Evolutionary conservation across 163 green algal species (phyloP), one percentile per base, ranked within the genome.

Genomic region (Chloroidium sp.): DNA sequence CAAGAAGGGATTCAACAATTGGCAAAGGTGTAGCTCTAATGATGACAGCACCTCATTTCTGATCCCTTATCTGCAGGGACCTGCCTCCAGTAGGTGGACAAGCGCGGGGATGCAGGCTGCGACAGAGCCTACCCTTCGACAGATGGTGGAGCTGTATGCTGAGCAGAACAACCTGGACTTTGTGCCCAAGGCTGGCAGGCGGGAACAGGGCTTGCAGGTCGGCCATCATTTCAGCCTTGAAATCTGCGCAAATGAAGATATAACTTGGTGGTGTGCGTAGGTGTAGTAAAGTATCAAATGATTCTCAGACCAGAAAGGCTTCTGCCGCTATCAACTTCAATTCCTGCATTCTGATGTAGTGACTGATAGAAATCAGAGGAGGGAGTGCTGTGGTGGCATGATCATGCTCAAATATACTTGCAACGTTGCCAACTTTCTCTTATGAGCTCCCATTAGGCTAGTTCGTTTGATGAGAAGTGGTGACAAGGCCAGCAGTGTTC

Each of bases 101-200:
- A 36, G 36, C 36, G 36, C 79, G 62, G 67, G 74, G 3, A 84
- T 79, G 62, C 76, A 69, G 13, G 62, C 60, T 72, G 81, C 67
- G 2, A 79, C 76, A 61, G 89, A 92, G 64, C 83, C 91, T n/a
- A 94, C 88, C 0, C 83, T 99, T 75, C 90, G 91, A 69, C 93
- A 98, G 69, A 85, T 98, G 58, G 88, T 99, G 69, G 89, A 94
- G 85, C 76, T 81, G 1, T 98, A 93, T 86, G 95, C 95, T 3
- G 87, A 91, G 64, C 92, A 98, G 78, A 84, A 92, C 57, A 90
- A 92, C 36, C 69, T 99, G 1, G 85, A 91, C 75, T 98, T 99
- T 79, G 74, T 98, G 84, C 95, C 95, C 8, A 96, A 96, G 84
- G 85, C 86, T 61, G 93, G 95, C 0, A 89, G 95, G 57, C 80